phyloP scores from a whole-genome alignment of 1,139 yeast genomes.

The Geotrichum citri-aurantii region DNA sequence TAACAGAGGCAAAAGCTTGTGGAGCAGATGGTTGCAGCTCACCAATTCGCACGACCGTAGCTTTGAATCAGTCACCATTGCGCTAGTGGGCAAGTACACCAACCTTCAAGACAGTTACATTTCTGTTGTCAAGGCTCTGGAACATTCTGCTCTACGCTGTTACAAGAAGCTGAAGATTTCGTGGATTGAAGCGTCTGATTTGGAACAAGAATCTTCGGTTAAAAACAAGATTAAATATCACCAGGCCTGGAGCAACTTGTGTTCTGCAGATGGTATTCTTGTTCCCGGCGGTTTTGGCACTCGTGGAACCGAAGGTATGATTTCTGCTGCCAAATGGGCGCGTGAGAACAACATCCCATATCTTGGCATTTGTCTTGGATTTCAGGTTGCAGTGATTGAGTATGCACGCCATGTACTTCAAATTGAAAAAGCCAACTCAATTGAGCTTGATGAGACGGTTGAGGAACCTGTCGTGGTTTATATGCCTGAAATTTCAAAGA shows the following conservation, averaged over 20 bases:
- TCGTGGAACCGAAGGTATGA: slow-evolving; percentile 98
- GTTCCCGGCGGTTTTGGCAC: slow-evolving; percentile 98
- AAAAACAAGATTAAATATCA: slow-evolving; percentile 72
- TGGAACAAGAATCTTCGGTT: slow-evolving; percentile 66
- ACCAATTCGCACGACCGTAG: slow-evolving; percentile 76
- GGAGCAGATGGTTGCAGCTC: slow-evolving; percentile 72
- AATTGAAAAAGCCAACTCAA: slow-evolving; percentile 60
- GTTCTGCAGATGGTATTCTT: slow-evolving; percentile 93
- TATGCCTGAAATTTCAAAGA: slow-evolving; percentile 98
- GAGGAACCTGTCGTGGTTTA: slow-evolving; percentile 80
- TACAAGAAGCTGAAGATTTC: slow-evolving; percentile 75
- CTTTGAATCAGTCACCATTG: slow-evolving; percentile 83
- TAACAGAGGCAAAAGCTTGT: slow-evolving; percentile 59
- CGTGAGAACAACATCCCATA: slow-evolving; percentile 91
- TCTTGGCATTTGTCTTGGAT: slow-evolving; percentile 94
- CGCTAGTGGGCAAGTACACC: slow-evolving; percentile 95
- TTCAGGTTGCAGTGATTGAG: slow-evolving; percentile 97
- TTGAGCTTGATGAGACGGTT: slow-evolving; percentile 68
- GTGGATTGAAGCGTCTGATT: slow-evolving; percentile 94
- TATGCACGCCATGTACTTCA: slow-evolving; percentile 80
- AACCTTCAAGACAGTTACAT: slow-evolving; percentile 91
- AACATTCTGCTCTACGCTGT: slow-evolving; percentile 90
- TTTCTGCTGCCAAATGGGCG: slow-evolving; percentile 95
- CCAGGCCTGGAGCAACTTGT: slow-evolving; percentile 90
- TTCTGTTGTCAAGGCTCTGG: slow-evolving; percentile 90